Percentiles rank a stretch among this genome's conserved stretches.
phyloP scores from a whole-genome alignment of 805 yeast genomes.

The Wickerhamomyces hampshirensis region DNA sequence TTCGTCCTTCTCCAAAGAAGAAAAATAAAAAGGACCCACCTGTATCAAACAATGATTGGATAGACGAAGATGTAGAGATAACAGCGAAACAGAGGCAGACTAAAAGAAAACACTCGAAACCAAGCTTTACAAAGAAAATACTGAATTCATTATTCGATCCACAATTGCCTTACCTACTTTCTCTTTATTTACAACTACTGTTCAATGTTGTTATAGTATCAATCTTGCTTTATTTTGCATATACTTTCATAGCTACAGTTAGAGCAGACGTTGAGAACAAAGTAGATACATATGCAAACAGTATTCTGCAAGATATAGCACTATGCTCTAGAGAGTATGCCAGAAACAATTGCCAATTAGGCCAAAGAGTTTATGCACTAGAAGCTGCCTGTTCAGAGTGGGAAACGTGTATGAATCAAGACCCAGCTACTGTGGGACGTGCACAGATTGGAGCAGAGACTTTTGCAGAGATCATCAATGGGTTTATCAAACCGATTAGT shows the following conservation, averaged over 20 bases:
- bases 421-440: conserved; percentile 61
- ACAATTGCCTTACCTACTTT: conserved; percentile 49
- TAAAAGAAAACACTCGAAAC: conserved; percentile 4
- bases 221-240: conserved; percentile 46
- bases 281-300: conserved; percentile 56
- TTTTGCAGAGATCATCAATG: conserved; percentile 75
- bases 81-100: conserved; percentile 2
- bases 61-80: conserved; percentile 17
- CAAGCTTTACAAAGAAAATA: conserved; percentile 7
- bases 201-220: conserved; percentile 52
- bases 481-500: conserved; percentile 66
- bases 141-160: conserved; percentile 34
- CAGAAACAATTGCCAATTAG: conserved; percentile 67
- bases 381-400: conserved; percentile 66
- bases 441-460: conserved; percentile 77
- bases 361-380: conserved; percentile 65
- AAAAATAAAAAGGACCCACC: conserved; percentile 1
- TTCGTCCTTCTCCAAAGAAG: conserved; percentile 13
- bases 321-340: conserved; percentile 65
- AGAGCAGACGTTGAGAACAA: conserved; percentile 67
- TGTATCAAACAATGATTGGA: conserved; percentile 14
- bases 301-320: conserved; percentile 59
- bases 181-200: conserved; percentile 58
- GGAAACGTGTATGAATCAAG: conserved; percentile 79
- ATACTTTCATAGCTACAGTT: conserved; percentile 49